Evolutionary conservation across 768 basidiomycete species (phyloP).

Genomic region (Vishniacozyma victoriae): DNA sequence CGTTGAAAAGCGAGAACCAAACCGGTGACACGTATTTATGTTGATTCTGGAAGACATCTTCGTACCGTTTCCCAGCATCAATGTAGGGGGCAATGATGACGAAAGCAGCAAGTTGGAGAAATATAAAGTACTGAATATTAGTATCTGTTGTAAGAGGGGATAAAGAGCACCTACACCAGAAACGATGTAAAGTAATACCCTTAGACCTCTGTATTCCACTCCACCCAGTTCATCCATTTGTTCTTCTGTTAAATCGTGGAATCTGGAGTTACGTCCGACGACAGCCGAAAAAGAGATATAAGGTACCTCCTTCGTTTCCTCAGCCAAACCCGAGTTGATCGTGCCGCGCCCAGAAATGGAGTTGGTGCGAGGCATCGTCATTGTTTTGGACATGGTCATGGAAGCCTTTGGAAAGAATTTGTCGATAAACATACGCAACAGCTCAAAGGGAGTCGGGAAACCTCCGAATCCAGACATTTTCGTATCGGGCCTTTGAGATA

Average conservation of each 20-base stretch:
- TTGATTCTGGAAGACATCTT: constrained; percentile 55
- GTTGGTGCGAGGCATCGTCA: constrained; percentile 68
- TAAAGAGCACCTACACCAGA: constrained; percentile 39
- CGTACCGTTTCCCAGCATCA: constrained; percentile 56
- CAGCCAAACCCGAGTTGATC: constrained; percentile 49
- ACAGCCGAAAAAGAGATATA: constrained; percentile 81
- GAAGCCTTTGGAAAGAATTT: constrained; percentile 62
- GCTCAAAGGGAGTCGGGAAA: constrained; percentile 45
- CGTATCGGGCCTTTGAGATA: constrained; percentile 15
- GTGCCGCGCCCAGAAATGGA: constrained; percentile 36
- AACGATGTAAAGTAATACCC: constrained; percentile 74
- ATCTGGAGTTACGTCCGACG: constrained; percentile 70
- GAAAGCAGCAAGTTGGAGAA: constrained; percentile 63
- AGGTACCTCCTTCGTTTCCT: constrained; percentile 52
- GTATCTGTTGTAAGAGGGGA: background rate
- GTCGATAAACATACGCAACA: constrained; percentile 52
- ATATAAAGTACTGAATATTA: constrained; percentile 65
- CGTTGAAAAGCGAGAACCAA: constrained; percentile 82
- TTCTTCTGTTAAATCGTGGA: constrained; percentile 60
- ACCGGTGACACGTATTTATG: constrained; percentile 56
- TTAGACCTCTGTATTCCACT: constrained; percentile 82
- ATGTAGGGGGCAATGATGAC: constrained; percentile 77
- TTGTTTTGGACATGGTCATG: constrained; percentile 58
- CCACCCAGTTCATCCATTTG: constrained; percentile 89
- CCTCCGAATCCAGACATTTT: constrained; percentile 45